Evolutionary conservation across 345 rosid genomes (phyloP), one percentile per base, ranked within the genome.

Genomic region (Dipteronia sinensis): DNA sequence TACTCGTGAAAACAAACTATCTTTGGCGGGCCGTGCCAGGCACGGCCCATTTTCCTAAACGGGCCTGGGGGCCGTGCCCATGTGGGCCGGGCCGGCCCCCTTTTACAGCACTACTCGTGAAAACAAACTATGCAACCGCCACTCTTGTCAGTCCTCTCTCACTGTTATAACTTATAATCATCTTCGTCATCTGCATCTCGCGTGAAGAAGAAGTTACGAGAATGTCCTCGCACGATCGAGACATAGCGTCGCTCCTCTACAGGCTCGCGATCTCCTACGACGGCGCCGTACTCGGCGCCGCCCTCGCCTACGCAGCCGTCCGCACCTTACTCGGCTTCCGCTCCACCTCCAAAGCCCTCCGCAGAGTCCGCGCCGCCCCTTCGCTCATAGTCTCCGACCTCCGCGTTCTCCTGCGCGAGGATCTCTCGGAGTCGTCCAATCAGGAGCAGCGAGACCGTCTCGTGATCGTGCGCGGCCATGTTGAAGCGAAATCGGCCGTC

Each of bases 141-240:
- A 10, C 25, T 27, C 10, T 61, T 1, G 10, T 17, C 20, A 15
- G 10, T 11, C 11, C 59, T 70, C 34, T 34, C 38, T 34, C 38
- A 34, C 38, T 8, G 73, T 49, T 20, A 9, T 10, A 15, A 34
- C 4, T 49, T 20, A 9, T 10, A 15, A 34, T 34, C 38, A 4
- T 4, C 38, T 34, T 34, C 38, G 4, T 23, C 56, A 23, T 53
- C 20, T 23, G 27, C 55, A 10, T n/a, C 46, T 72, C 56, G 19
- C 65, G 2, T 69, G 53, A 76, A 6, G 17, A 22, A 6, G 20
- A 51, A 63, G 9, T 69, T 67, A 27, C 68, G 47, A 31, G n/a
- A 34, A 95, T 95, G 99, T 85, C 99, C 78, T 83, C 93, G 46
- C 89, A 86, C 83, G 95, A 92, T 78, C 96, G 88, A 65, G 92